Evolutionary conservation across 2,329 filamentous ascomycete species (phyloP).

Genomic region (Diplodia seriata): DNA sequence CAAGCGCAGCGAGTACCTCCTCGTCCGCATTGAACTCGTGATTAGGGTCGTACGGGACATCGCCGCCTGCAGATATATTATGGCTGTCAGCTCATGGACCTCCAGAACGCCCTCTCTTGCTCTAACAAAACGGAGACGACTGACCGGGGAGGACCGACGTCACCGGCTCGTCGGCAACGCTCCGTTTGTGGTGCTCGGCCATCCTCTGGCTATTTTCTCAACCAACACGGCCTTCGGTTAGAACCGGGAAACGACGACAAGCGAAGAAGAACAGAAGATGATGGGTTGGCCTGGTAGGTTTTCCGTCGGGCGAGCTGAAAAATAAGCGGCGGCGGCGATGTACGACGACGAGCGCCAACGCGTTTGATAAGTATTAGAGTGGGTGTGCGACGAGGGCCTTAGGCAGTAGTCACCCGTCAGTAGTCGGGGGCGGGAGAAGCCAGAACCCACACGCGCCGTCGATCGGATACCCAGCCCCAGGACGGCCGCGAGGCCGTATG

Average conservation of each 20-base stretch:
- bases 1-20: conserved; percentile 66
- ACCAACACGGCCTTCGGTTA: background rate
- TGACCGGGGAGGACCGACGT: conserved; percentile 56
- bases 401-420: background rate
- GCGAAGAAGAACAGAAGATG: background rate
- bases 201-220: conserved; percentile 32
- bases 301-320: background rate
- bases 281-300: background rate
- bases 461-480: conserved; percentile 17
- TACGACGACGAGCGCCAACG: background rate
- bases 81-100: background rate
- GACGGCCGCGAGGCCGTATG: conserved; percentile 24
- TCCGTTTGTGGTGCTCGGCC: conserved; percentile 37
- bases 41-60: conserved; percentile 55
- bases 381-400: background rate
- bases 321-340: too few species aligned
- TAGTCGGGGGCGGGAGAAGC: background rate
- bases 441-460: conserved; percentile 7
- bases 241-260: background rate
- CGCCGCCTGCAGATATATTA: conserved; percentile 44
- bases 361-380: conserved; percentile 4
- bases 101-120: too few species aligned
- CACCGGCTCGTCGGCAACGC: conserved; percentile 58
- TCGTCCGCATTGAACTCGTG: conserved; percentile 62
- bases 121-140: background rate